These are phyloP conservation scores for Xeromyces bisporus DNA, from an alignment of 495 filamentous ascomycete species.

Conservation along the genomic window DNA sequence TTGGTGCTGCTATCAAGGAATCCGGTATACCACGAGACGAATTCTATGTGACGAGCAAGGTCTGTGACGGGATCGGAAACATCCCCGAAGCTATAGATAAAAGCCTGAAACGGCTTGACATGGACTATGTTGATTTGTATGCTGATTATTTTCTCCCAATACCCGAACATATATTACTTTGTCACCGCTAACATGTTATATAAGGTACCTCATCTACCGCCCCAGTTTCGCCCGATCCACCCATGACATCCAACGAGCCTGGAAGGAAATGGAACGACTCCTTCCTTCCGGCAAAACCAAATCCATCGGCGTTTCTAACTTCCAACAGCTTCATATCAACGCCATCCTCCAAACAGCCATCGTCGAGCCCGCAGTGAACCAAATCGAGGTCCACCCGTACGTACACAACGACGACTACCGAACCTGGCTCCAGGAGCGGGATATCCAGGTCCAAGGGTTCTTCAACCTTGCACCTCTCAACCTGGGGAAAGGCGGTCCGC, in stretches of 20 bases:
- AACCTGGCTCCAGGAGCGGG: constrained; percentile 35
- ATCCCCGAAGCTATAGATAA: constrained; percentile 36
- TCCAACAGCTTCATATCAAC: constrained; percentile 40
- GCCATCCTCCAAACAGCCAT: constrained; percentile 38
- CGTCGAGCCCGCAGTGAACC: constrained; percentile 45
- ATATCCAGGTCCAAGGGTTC: constrained; percentile 47
- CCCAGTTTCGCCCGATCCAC: constrained; percentile 42
- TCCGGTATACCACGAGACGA: constrained; percentile 33
- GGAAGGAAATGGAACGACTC: constrained; percentile 50
- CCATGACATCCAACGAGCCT: constrained; percentile 40
- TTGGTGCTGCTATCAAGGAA: constrained; percentile 58
- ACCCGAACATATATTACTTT: too few relatives aligned
- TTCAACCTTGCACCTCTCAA: constrained; percentile 40
- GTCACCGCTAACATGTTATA: constrained; percentile 9
- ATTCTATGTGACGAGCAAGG: constrained; percentile 52
- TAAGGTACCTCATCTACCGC: constrained; percentile 48
- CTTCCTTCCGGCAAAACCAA: constrained; percentile 38
- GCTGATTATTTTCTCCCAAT: too few relatives aligned
- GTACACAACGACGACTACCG: constrained; percentile 44
- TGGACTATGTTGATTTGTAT: constrained; percentile 54
- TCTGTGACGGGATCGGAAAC: constrained; percentile 30
- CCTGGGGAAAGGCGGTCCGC: constrained; percentile 40
- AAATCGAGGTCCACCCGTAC: constrained; percentile 64
- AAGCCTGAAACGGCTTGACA: constrained; percentile 47
- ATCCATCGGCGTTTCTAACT: constrained; percentile 62